Base-by-base conservation (phyloP, 345 rosid genomes). In the Salix brachista region DNA sequence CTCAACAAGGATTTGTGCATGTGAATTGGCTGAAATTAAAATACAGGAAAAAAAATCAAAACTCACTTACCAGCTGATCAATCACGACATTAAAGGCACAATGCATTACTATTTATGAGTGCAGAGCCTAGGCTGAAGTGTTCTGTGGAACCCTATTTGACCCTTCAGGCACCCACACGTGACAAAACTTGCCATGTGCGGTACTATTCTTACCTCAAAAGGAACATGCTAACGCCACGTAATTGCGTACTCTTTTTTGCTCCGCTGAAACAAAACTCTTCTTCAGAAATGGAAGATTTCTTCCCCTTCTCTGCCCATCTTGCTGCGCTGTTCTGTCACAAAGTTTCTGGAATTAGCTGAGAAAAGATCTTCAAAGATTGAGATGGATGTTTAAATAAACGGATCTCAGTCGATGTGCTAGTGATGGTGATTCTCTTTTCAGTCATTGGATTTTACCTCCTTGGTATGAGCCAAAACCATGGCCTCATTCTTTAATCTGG, bases 1-100 rank as follows among this genome's bases (percentile, higher is more conserved):
- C 32, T 23, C 52, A 69, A 77, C 26, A 18, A 48, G 26, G 77
- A 67, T 66, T 67, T 69, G 58, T 65, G 82, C 82, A 73, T 78
- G 80, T 81, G 82, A 73, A 30, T n/a, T 75, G 74, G 12, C 77
- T 46, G 41, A 2, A 32, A n/a, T 65, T 39, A 36, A 61, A 60
- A 60, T 6, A 7, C 67, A 37, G 36, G 6, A 4, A 54, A 4
- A 6, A 7, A 32, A n/a, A 44, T 69, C 36, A 58, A n/a, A 48
- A 26, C 32, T 39, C 37, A 16, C 12, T 16, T 25, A 7, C 50
- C 67, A 23, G 25, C 65, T 16, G 12, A 19, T 6, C 23, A 0
- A 6, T 2, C 11, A 8, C 23, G 8, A 21, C 10, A 19, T 25
- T n/a, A 3, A 58, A 1, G 58, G 58, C 58, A 52, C 2, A 0